Percentiles rank a stretch among this genome's conserved stretches.
phyloP scores from a whole-genome alignment of 345 rosid species.

The Gossypium sturtianum region DNA sequence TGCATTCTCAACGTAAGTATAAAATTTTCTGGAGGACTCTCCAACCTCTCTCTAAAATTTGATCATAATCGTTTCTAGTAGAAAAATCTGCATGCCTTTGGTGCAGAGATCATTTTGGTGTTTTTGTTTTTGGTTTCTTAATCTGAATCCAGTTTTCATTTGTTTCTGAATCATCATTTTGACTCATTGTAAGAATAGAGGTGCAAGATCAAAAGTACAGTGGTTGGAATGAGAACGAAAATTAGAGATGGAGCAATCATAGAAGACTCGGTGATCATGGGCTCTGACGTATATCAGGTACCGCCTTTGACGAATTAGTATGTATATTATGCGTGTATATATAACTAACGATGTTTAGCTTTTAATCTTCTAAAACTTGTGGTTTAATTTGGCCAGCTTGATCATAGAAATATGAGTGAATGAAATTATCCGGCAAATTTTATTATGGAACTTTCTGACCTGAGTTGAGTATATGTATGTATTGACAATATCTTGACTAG shows the following conservation, averaged over 20 bases:
- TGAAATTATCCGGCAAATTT: no score
- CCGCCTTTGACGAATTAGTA: conserved; percentile 1
- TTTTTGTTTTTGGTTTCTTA: not conserved
- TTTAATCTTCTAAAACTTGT: no score
- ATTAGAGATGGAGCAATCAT: conserved; percentile 48
- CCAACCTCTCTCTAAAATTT: not conserved
- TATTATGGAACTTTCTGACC: no score
- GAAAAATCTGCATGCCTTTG: not conserved
- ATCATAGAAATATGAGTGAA: no score
- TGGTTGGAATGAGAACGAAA: conserved; percentile 75
- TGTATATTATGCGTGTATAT: not conserved
- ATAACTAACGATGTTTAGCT: not conserved
- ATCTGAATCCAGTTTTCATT: not conserved
- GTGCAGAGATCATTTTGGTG: no score
- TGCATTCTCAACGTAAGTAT: conserved; percentile 66
- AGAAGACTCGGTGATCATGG: conserved; percentile 76
- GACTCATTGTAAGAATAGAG: conserved; percentile 41
- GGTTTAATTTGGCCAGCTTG: no score
- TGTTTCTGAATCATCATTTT: conserved; percentile 10
- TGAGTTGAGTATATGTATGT: not conserved
- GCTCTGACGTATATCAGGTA: conserved; percentile 73
- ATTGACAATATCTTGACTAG: not conserved
- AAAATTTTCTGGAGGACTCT: not conserved
- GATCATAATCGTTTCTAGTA: not conserved
- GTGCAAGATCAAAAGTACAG: conserved; percentile 68